Evolutionary conservation across 306 rosid species (phyloP), one percentile per base, ranked within the genome.

Genomic region (Vigna nakashimae): DNA sequence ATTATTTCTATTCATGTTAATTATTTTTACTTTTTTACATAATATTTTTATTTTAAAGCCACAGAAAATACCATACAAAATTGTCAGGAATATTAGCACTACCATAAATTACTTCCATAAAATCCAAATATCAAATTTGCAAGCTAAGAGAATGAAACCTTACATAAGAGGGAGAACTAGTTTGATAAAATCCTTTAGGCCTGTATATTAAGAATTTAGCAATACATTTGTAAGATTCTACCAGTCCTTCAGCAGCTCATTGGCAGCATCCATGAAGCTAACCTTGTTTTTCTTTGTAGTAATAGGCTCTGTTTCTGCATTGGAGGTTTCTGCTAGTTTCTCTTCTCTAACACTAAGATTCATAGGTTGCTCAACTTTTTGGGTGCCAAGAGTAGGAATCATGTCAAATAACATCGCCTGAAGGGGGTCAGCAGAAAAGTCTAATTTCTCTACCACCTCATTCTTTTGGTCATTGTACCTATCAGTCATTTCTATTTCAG

Each of bases 251-350:
- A 95, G 96, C 68, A 95, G 83, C 69, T 89, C 70, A 38, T 65
- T 49, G 40, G 96, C 98, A 71, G 91, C 71, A 73, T 91, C 98
- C 93, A 87, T 92, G 80, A 91, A 91, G 89, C 97, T 95, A 46
- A 92, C 96, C 80, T 88, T 95, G 88, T 84, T 92, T 85, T 89
- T 91, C 91, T 85, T 89, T 12, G 71, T 2, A 82, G 88, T 85
- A 7, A 66, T 0, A 82, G 96, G 88, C 76, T 69, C 86, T 69
- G 76, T 77, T 73, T 67, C 86, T 60, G 79, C 75, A 18, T 78
- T 84, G 63, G 72, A 52, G 16, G 60, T 71, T 40, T 49, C 77
- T 7, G 87, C 86, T 71, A 60, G 84, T 79, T 87, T 86, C 65
- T 83, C 88, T 56, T 64, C 89, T 36, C 53, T 76, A 38, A 59